Conservation (phyloP, 805 yeast genomes). For the Komagataella ulmi region DNA sequence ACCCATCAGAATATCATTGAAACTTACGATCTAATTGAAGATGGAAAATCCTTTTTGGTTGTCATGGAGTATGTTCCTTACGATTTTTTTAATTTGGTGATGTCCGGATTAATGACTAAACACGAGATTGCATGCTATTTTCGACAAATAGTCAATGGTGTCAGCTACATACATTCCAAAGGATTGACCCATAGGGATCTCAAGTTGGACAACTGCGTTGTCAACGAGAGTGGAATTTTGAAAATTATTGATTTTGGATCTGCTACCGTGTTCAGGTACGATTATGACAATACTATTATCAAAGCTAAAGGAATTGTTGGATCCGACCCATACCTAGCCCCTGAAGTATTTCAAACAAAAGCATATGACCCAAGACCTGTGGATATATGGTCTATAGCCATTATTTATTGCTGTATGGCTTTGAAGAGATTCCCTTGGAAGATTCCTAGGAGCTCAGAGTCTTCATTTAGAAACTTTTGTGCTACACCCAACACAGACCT, state of each 20-base stretch:
- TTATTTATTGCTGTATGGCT: slow-evolving; percentile 84
- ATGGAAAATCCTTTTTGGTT: slow-evolving; percentile 47
- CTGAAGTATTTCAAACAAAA: slow-evolving; percentile 55
- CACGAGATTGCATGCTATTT: slow-evolving; percentile 71
- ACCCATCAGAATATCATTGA: slow-evolving; percentile 71
- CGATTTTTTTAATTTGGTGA: slow-evolving; percentile 87
- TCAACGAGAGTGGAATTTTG: slow-evolving; percentile 56
- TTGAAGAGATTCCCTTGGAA: slow-evolving; percentile 92
- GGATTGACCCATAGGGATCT: slow-evolving; percentile 91
- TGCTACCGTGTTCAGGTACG: slow-evolving; percentile 69
- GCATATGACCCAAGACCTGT: slow-evolving; percentile 76
- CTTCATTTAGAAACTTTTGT: slow-evolving; percentile 60
- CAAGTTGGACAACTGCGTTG: slow-evolving; percentile 89
- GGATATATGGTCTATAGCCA: slow-evolving; percentile 91
- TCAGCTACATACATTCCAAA: slow-evolving; percentile 57
- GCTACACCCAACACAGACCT: slow-evolving; percentile 5
- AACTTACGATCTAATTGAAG: slow-evolving; percentile 69
- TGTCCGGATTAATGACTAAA: slow-evolving; percentile 69
- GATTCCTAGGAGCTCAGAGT: slow-evolving; percentile 68
- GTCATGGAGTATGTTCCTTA: slow-evolving; percentile 90
- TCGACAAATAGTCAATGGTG: slow-evolving; percentile 69
- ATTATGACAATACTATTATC: slow-evolving; percentile 41
- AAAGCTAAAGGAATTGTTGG: slow-evolving; percentile 83
- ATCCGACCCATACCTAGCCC: slow-evolving; percentile 91
- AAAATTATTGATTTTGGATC: slow-evolving; percentile 92